These are phyloP conservation scores for Mycotypha africana DNA, from an alignment of 371 early-diverging fungal species.

Conservation along the genomic window DNA sequence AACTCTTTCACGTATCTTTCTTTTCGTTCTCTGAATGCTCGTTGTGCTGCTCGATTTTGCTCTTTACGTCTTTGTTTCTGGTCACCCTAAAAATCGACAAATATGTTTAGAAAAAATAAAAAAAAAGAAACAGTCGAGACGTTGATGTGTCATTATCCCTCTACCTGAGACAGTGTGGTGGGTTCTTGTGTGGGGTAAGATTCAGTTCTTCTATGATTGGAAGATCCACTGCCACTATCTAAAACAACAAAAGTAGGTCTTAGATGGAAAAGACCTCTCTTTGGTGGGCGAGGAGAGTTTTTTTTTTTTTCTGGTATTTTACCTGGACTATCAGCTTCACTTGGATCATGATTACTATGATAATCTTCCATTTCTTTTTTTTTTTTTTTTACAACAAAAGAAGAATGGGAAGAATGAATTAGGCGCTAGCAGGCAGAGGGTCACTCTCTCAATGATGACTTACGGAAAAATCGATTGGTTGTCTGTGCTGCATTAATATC, in stretches of 20 bases:
- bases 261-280: too few relatives aligned
- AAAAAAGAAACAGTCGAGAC: neutral
- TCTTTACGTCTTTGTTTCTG: conserved; percentile 51
- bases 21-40: conserved; percentile 67
- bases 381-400: too few relatives aligned
- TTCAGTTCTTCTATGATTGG: conserved; percentile 7
- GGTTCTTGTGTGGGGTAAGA: too few relatives aligned
- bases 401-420: too few relatives aligned
- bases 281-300: too few relatives aligned
- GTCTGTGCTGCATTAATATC: conserved; percentile 3
- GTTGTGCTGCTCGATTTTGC: conserved; percentile 66
- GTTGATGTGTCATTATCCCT: too few relatives aligned
- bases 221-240: conserved; percentile 6
- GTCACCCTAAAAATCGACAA: conserved; percentile 1
- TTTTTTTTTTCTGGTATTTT: too few relatives aligned
- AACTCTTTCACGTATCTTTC: conserved; percentile 61
- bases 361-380: conserved; percentile 10
- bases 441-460: neutral
- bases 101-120: neutral
- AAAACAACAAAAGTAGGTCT: neutral
- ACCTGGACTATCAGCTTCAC: conserved; percentile 20
- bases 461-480: conserved; percentile 5
- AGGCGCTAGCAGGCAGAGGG: too few relatives aligned
- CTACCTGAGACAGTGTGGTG: too few relatives aligned
- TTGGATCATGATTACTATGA: conserved; percentile 4